Evolutionary conservation across 139 green algal genomes (phyloP).

Genomic region (Ettlia oleoabundans): DNA sequence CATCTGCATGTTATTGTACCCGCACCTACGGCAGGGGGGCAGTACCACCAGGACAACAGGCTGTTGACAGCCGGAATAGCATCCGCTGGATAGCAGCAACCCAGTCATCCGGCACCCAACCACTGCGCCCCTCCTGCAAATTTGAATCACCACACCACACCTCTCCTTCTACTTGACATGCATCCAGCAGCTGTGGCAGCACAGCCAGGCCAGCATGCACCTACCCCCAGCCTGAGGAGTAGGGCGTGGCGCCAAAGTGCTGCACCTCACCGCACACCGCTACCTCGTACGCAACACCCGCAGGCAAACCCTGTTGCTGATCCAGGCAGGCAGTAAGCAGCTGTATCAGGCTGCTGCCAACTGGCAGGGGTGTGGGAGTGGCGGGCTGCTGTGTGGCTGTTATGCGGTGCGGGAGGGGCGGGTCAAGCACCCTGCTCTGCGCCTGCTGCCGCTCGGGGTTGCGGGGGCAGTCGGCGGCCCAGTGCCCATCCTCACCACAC

Average conservation of each 20-base stretch:
- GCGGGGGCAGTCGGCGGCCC: not conserved
- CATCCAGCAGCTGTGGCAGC: too few relatives aligned
- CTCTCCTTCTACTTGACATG: too few relatives aligned
- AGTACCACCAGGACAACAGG: too few relatives aligned
- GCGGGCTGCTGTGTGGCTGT: conserved; percentile 1
- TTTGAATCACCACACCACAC: too few relatives aligned
- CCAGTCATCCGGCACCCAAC: too few relatives aligned
- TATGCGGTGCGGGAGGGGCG: not conserved
- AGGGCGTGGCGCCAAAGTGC: conserved; percentile 1
- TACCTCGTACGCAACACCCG: not conserved
- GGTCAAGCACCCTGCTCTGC: not conserved
- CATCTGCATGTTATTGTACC: conserved; percentile 87
- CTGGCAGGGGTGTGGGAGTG: not conserved
- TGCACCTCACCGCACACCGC: conserved; percentile 25
- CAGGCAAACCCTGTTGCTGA: not conserved
- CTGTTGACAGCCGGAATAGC: too few relatives aligned
- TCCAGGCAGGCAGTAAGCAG: conserved; percentile 8
- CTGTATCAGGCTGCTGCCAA: not conserved
- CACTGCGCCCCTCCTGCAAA: too few relatives aligned
- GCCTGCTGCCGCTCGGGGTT: conserved; percentile 10
- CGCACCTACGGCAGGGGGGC: too few relatives aligned
- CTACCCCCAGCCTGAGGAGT: conserved; percentile 25
- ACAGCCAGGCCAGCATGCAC: too few relatives aligned
- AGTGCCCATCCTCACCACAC: conserved; percentile 1
- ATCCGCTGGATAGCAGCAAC: too few relatives aligned